A percentile compares a stretch with the other conserved stretches of the same genome.
Evolutionary conservation across 1,284 basidiomycete species (phyloP).

Genomic region (Ustilago trichophora): DNA sequence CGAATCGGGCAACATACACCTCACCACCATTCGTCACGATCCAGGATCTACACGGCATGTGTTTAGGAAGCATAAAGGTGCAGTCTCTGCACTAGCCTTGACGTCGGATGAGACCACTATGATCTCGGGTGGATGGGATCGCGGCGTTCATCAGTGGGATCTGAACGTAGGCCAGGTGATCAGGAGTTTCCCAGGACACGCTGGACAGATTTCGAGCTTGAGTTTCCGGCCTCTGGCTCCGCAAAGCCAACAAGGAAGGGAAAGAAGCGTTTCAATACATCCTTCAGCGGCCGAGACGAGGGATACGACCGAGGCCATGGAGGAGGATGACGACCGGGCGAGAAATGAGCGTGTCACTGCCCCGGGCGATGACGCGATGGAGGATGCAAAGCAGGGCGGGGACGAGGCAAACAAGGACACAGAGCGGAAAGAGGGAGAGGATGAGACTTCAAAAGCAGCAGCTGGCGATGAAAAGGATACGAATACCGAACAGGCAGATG

Average conservation of each 20-base stretch:
- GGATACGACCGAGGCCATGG: not conserved
- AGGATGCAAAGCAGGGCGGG: not conserved
- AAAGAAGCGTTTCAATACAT: conserved; percentile 27
- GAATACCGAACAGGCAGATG: not conserved
- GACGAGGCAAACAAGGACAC: not conserved
- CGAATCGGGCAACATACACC: conserved; percentile 70
- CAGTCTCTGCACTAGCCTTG: conserved; percentile 85
- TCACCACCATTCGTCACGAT: conserved; percentile 90
- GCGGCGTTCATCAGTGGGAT: conserved; percentile 96
- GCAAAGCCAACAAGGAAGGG: too few relatives aligned
- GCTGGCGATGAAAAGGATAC: not conserved
- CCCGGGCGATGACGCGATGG: not conserved
- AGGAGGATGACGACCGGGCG: conserved; percentile 24
- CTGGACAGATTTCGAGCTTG: conserved; percentile 84
- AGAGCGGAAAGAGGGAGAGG: not conserved
- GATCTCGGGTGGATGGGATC: conserved; percentile 94
- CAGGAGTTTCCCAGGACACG: conserved; percentile 82
- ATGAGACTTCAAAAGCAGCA: not conserved
- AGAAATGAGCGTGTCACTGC: conserved; percentile 9
- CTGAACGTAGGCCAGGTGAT: conserved; percentile 86
- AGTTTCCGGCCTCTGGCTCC: conserved; percentile 86
- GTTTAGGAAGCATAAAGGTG: conserved; percentile 75
- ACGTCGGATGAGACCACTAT: conserved; percentile 82
- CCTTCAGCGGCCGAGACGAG: conserved; percentile 1
- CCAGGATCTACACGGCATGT: conserved; percentile 82